Evolutionary conservation across 495 filamentous ascomycete species (phyloP).

Genomic region (Tirmania nivea): DNA sequence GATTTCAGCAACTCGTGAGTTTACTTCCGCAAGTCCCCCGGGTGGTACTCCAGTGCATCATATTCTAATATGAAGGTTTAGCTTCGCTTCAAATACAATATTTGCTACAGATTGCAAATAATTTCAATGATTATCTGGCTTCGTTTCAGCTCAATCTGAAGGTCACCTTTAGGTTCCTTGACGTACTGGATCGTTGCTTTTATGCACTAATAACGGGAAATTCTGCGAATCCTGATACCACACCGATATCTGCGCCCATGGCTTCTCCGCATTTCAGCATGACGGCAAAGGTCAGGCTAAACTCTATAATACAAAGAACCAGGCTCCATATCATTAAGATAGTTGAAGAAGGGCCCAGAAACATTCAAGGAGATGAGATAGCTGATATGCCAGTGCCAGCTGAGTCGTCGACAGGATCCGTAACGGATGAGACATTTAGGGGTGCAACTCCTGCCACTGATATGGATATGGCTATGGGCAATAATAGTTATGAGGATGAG

Average conservation of each 20-base stretch:
- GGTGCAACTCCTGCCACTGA: too few relatives aligned
- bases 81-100: constrained; percentile 16
- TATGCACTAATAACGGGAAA: constrained; percentile 12
- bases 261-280: constrained; percentile 7
- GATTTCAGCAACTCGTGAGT: constrained; percentile 19
- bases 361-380: background rate
- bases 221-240: background rate
- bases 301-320: constrained; percentile 14
- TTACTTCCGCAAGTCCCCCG: background rate
- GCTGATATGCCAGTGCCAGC: background rate
- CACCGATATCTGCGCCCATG: constrained; percentile 1
- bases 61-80: background rate
- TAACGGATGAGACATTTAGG: too few relatives aligned
- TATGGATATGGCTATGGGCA: background rate
- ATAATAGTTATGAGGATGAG: background rate
- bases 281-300: constrained; percentile 18
- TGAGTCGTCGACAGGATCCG: too few relatives aligned
- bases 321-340: constrained; percentile 16
- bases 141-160: constrained; percentile 10
- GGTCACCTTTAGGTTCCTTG: constrained; percentile 8
- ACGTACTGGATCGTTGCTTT: constrained; percentile 15
- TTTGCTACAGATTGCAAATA: constrained; percentile 17
- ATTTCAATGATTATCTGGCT: constrained; percentile 18
- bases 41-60: background rate
- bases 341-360: background rate